Base-by-base conservation (phyloP, 2,329 filamentous ascomycete genomes). In the Microcera coccophila region DNA sequence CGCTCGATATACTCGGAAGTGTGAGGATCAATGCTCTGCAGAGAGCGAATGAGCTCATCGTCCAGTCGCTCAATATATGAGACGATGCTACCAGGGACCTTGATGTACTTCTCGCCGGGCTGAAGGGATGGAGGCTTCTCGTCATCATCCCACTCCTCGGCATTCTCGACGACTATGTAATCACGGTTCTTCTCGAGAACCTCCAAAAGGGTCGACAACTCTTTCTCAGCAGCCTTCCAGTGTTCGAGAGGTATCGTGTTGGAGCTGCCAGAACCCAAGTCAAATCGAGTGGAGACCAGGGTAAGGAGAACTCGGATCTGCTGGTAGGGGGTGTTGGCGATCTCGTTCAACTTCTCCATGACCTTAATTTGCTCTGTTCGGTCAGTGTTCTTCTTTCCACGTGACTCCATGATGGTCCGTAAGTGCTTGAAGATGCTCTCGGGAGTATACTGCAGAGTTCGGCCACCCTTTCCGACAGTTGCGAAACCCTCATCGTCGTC, bases 331-430 rank as follows among this genome's bases (percentile, higher is more conserved):
- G 85, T 93, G 60, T 79, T 80, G 52, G 93, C 82, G 53, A 98
- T 90, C 65, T 95, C 90, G 61, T 84, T 74, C 41, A 98, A 80
- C 75, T 90, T 95, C 78, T 97, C 93, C 90, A 98, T 95, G 39
- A 91, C 85, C 69, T 85, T 85, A 69, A 98, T 97, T 72, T 98
- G 93, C 71, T 98, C 93, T 36, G 81, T 64, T 37, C 90, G 85
- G 68, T 98, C 93, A 53, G 93, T 96, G 76, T 97, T 97, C 81
- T 98, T 98, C 78, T 95, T 94, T 66, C 93, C 93, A 74, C 93
- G 82, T 45, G 91, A 90, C 74, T 98, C 93, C 64, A 97, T 77
- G 62, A 98, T 97, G 39, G 83, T 81, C 44, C 91, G 83, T 39
- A 98, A 79, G 68, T 97, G 90, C 77, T 98, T 98, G 68, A 97